Evolutionary conservation across 1,284 basidiomycete species (phyloP).

Genomic region (Phylloporus gajari): DNA sequence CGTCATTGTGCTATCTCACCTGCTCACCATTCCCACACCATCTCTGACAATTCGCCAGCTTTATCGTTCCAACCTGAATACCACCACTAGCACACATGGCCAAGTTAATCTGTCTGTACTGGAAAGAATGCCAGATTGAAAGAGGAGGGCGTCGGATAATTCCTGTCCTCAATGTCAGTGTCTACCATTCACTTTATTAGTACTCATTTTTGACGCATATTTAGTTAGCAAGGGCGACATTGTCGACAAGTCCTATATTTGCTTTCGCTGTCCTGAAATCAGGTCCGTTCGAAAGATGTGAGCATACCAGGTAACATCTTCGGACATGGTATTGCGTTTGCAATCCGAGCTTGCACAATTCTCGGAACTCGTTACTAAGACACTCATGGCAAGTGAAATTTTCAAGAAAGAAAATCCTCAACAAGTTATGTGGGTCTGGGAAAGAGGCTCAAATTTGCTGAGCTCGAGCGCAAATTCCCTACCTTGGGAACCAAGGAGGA

Average conservation of each 20-base stretch:
- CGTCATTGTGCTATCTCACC: too few species aligned
- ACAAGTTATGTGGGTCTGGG: slow-evolving; percentile 78
- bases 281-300: slow-evolving; percentile 95
- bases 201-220: slow-evolving; percentile 18
- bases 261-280: slow-evolving; percentile 95
- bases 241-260: slow-evolving; percentile 94
- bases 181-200: background rate
- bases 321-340: slow-evolving; percentile 86
- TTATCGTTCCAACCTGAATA: slow-evolving; percentile 68
- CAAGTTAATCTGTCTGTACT: slow-evolving; percentile 80
- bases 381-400: slow-evolving; percentile 79
- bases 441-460: slow-evolving; percentile 78
- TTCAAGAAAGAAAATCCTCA: slow-evolving; percentile 74
- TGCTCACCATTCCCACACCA: slow-evolving; percentile 69
- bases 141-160: slow-evolving; percentile 83
- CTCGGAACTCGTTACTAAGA: slow-evolving; percentile 77
- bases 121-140: slow-evolving; percentile 80
- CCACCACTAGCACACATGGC: slow-evolving; percentile 71
- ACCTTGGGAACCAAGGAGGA: slow-evolving; percentile 76
- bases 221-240: slow-evolving; percentile 92
- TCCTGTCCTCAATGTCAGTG: slow-evolving; percentile 78
- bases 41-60: slow-evolving; percentile 70
- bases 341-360: slow-evolving; percentile 81
- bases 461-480: slow-evolving; percentile 84
- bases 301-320: slow-evolving; percentile 86